Percentiles rank a stretch among this genome's conserved stretches.
Evolutionary conservation across 495 filamentous ascomycete genomes (phyloP).

Genomic region (Xylaria venustula): DNA sequence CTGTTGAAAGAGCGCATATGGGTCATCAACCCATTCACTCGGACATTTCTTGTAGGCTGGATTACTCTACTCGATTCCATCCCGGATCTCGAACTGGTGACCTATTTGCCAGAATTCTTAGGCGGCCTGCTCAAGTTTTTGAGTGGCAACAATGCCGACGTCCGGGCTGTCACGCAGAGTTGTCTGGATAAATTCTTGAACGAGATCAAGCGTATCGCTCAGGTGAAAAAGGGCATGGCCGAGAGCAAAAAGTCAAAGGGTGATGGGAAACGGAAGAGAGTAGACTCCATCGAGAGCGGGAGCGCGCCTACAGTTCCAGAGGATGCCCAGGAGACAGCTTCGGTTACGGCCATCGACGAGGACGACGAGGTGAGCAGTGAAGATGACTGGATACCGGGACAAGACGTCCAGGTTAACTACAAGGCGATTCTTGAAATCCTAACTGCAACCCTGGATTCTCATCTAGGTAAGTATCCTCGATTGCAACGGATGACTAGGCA

Average conservation of each 20-base stretch:
- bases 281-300: slow-evolving; percentile 61
- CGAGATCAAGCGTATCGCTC: slow-evolving; percentile 92
- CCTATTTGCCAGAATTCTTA: slow-evolving; percentile 87
- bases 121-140: slow-evolving; percentile 89
- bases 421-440: slow-evolving; percentile 89
- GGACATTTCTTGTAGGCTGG: slow-evolving; percentile 95
- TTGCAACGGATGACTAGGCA: not conserved
- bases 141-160: slow-evolving; percentile 86
- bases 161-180: slow-evolving; percentile 85
- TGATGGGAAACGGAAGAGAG: slow-evolving; percentile 64
- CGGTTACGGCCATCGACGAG: slow-evolving; percentile 55
- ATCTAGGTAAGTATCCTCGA: slow-evolving; percentile 56
- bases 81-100: slow-evolving; percentile 92
- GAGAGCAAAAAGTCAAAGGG: slow-evolving; percentile 75
- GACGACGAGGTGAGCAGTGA: slow-evolving; percentile 59
- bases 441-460: slow-evolving; percentile 83
- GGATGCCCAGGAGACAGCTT: slow-evolving; percentile 55
- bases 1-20: slow-evolving; percentile 89
- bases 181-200: slow-evolving; percentile 89
- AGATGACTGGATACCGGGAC: slow-evolving; percentile 94
- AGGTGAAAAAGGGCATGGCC: slow-evolving; percentile 86
- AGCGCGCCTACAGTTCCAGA: slow-evolving; percentile 45
- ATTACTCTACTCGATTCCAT: slow-evolving; percentile 94
- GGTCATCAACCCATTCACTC: slow-evolving; percentile 89
- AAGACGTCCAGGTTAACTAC: slow-evolving; percentile 94